Conservation (phyloP, 78 protist species). For the Dictyostelium brefeldianum region DNA sequence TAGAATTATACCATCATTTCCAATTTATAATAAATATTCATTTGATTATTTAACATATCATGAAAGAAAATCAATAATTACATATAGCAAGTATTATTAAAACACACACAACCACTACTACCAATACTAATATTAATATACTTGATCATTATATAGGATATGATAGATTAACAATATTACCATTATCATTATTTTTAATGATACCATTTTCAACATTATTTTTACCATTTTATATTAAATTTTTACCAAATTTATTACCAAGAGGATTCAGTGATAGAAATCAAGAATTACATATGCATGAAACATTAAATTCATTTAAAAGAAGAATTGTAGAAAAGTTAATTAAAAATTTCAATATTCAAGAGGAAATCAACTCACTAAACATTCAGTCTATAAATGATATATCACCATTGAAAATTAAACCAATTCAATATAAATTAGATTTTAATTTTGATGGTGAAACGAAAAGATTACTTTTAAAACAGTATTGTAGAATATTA, state of each 20-base stretch:
- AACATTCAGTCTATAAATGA: neutral
- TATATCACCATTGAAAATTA: neutral
- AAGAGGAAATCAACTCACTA: neutral
- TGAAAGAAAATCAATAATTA: slow-evolving; percentile 5
- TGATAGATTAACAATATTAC: slow-evolving; percentile 51
- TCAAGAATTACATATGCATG: slow-evolving; percentile 20
- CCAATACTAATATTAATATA: no score
- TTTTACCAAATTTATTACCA: slow-evolving; percentile 46
- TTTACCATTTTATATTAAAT: slow-evolving; percentile 47
- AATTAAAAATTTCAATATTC: neutral
- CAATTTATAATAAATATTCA: neutral
- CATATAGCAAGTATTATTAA: neutral
- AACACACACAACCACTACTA: no score
- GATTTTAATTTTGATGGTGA: neutral
- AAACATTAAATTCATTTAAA: neutral
- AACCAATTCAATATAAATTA: neutral
- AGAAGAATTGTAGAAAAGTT: neutral
- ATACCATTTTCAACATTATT: slow-evolving; percentile 76
- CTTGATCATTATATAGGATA: neutral
- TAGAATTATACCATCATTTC: neutral
- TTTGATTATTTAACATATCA: slow-evolving; percentile 1
- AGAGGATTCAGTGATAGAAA: slow-evolving; percentile 29
- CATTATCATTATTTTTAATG: slow-evolving; percentile 30
- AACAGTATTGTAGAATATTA: neutral
- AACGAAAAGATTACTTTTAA: neutral